phyloP scores from a whole-genome alignment of 192 early-diverging fungal genomes.

The Coemansia aciculifera region DNA sequence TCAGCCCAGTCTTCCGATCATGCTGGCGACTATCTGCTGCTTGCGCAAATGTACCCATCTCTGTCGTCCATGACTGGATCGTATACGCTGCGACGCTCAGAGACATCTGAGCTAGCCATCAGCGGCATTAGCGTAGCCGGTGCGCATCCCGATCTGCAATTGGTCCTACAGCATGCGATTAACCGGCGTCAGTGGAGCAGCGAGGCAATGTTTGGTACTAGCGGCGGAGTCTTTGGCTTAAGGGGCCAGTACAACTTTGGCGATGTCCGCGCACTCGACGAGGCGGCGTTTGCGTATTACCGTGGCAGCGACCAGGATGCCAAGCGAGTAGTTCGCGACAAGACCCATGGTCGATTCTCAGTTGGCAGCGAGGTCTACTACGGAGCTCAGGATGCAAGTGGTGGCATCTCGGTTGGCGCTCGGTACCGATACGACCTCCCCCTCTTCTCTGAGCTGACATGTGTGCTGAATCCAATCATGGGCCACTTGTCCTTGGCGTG shows the following conservation, averaged over 20 bases:
- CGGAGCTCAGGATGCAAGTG: constrained; percentile 79
- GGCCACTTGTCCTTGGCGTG: constrained; percentile 86
- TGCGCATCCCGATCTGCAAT: constrained; percentile 34
- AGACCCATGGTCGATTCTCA: constrained; percentile 31
- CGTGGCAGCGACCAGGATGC: constrained; percentile 20
- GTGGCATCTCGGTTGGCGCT: constrained; percentile 75
- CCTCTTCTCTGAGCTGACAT: constrained; percentile 58
- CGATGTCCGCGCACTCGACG: constrained; percentile 27
- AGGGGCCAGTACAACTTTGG: constrained; percentile 80
- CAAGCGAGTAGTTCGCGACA: constrained; percentile 10
- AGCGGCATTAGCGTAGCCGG: constrained; percentile 51
- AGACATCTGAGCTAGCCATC: constrained; percentile 36
- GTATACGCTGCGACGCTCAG: constrained; percentile 29
- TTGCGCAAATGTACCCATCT: constrained; percentile 54
- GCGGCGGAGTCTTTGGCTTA: constrained; percentile 77
- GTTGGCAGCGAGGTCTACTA: constrained; percentile 74
- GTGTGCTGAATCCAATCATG: constrained; percentile 88
- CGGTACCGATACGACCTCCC: constrained; percentile 65
- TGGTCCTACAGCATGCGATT: constrained; percentile 58
- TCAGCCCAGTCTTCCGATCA: background rate
- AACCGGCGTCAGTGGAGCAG: constrained; percentile 76
- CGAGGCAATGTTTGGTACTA: constrained; percentile 73
- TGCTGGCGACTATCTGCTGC: constrained; percentile 36
- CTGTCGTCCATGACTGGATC: constrained; percentile 45
- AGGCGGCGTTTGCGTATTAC: constrained; percentile 24